phyloP scores from a whole-genome alignment of 2,329 filamentous ascomycete species.

The Ramularia collo-cygni region DNA sequence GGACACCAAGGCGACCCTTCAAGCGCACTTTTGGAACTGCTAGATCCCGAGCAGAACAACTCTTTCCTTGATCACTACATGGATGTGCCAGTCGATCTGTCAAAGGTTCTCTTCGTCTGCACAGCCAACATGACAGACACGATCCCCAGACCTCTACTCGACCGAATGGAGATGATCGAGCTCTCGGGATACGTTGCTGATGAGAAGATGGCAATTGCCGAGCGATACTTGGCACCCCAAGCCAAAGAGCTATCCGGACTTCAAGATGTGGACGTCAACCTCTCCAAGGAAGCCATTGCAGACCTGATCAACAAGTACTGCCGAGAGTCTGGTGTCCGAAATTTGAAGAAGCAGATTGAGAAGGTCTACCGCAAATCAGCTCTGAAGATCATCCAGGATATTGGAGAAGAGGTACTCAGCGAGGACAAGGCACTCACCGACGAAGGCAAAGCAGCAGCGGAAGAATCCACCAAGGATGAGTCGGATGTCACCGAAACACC shows the following conservation, averaged over 20 bases:
- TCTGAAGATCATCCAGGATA: slow-evolving; percentile 90
- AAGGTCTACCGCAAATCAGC: slow-evolving; percentile 98
- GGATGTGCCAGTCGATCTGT: slow-evolving; percentile 94
- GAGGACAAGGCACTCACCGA: slow-evolving; percentile 78
- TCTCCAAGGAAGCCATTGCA: slow-evolving; percentile 80
- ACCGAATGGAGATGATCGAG: slow-evolving; percentile 96
- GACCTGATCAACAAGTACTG: slow-evolving; percentile 99
- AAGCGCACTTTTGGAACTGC: slow-evolving; percentile 83
- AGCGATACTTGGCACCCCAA: slow-evolving; percentile 83
- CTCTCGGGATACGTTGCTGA: slow-evolving; percentile 94
- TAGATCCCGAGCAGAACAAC: slow-evolving; percentile 94
- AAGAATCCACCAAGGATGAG: slow-evolving; percentile 62
- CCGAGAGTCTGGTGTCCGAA: slow-evolving; percentile 92
- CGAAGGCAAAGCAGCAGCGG: slow-evolving; percentile 71
- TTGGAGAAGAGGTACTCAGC: slow-evolving; percentile 75
- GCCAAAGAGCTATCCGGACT: slow-evolving; percentile 92
- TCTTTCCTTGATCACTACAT: slow-evolving; percentile 98
- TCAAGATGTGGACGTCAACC: slow-evolving; percentile 81
- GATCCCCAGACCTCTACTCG: slow-evolving; percentile 84
- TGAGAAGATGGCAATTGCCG: slow-evolving; percentile 97
- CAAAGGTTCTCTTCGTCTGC: slow-evolving; percentile 96
- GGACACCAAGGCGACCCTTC: slow-evolving; percentile 96
- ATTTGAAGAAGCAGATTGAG: slow-evolving; percentile 98
- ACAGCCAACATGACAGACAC: slow-evolving; percentile 99
- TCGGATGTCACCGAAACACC: slow-evolving; percentile 57